These are phyloP conservation scores for Hanseniaspora meyeri DNA, from an alignment of 805 yeast species.

Conservation along the genomic window DNA sequence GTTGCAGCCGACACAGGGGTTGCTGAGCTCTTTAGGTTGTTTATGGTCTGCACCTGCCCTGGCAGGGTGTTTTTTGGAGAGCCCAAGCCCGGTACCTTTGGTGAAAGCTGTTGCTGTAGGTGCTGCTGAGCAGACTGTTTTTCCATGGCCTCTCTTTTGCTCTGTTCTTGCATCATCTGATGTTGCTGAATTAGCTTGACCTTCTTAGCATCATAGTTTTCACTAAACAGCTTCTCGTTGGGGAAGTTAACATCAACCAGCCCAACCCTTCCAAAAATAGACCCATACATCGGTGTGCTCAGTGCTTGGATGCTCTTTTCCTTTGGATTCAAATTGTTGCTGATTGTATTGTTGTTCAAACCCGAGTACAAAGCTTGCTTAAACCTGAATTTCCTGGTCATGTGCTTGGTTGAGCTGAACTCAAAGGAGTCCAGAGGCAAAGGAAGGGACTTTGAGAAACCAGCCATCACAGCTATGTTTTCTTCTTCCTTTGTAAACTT, in stretches of 20 bases:
- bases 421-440: slow-evolving; percentile 72
- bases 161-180: slow-evolving; percentile 11
- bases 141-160: slow-evolving; percentile 6
- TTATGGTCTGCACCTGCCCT: not conserved
- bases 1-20: not conserved
- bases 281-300: slow-evolving; percentile 7
- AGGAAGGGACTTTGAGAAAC: slow-evolving; percentile 68
- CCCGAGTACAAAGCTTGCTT: slow-evolving; percentile 39
- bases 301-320: slow-evolving; percentile 11
- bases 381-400: slow-evolving; percentile 70
- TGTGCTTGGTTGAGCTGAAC: slow-evolving; percentile 53
- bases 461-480: slow-evolving; percentile 79
- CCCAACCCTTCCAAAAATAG: slow-evolving; percentile 10
- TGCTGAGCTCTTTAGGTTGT: not conserved
- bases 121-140: not conserved
- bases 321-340: slow-evolving; percentile 1
- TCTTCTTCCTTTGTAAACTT: slow-evolving; percentile 81
- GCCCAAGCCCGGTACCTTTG: not conserved
- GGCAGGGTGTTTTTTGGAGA: not conserved
- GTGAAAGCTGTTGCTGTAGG: not conserved
- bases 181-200: slow-evolving; percentile 8
- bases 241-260: slow-evolving; percentile 12
- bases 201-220: slow-evolving; percentile 11
- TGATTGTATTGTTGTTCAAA: slow-evolving; percentile 5
- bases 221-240: slow-evolving; percentile 8